Evolutionary conservation across 345 rosid species (phyloP), one percentile per base, ranked within the genome.

Genomic region (Ailanthus altissimus): DNA sequence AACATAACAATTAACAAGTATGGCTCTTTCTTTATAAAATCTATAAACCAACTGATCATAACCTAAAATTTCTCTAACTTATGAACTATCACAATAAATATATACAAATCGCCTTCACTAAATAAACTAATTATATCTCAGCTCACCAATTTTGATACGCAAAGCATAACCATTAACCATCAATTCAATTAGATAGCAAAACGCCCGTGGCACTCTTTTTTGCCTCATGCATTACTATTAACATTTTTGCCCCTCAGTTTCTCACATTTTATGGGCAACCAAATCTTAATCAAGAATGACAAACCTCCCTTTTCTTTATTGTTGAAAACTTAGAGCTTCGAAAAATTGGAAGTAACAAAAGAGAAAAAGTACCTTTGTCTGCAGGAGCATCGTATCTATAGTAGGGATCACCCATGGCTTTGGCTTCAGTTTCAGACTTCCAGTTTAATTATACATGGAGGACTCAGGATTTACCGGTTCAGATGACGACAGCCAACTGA

Each of bases 331-430:
- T 3, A 49, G 53, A 49, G 53, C 16, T 4, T 14, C 3, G 20
- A 49, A 16, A 49, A 49, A 49, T 53, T n/a, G 8, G 8, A 56
- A n/a, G 21, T 6, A 8, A 42, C 25, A 63, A 42, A 25, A 50
- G 56, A 46, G 26, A 50, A 56, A 36, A 15, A 76, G 56, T 69
- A 83, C 86, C 86, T 70, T 77, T 79, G 59, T 72, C 85, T 15
- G 83, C 36, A 5, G 85, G 8, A 25, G 81, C 76, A 60, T 72
- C 58, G 77, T 83, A 86, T 23, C 77, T 53, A 46, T 80, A 63
- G 79, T 83, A 86, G n/a, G 88, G 79, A 76, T 83, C 89, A 53
- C 64, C 75, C 83, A 72, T 82, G 58, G 15, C 36, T 32, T 32
- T 32, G 38, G 38, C 38, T 60, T 73, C 63, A 2, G n/a, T 14